phyloP scores from a whole-genome alignment of 306 rosid species.

The Fragaria nilgerrensis region DNA sequence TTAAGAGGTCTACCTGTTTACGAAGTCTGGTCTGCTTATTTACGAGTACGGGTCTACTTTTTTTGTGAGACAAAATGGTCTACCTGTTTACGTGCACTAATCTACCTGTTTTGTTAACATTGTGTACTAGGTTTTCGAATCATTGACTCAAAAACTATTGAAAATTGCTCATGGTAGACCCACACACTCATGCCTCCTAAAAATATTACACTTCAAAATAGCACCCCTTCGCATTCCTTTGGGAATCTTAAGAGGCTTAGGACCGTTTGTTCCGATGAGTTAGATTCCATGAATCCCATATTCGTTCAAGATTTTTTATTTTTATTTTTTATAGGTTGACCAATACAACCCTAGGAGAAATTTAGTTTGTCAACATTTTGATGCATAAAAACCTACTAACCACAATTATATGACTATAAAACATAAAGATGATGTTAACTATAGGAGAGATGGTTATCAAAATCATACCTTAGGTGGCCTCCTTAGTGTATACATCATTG shows the following conservation, averaged over 20 bases:
- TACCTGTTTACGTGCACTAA: too few species aligned
- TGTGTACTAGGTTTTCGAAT: too few species aligned
- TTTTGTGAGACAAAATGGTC: too few species aligned
- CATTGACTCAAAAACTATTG: neutral
- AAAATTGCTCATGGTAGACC: neutral
- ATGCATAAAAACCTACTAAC: neutral
- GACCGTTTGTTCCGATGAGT: neutral
- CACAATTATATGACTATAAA: neutral
- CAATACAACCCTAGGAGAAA: too few species aligned
- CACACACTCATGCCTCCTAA: neutral
- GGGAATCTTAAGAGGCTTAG: too few species aligned
- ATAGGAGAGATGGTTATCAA: slow-evolving; percentile 4
- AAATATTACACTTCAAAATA: neutral
- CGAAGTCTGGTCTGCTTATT: too few species aligned
- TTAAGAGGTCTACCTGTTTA: too few species aligned
- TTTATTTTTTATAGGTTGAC: too few species aligned
- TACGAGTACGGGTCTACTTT: too few species aligned
- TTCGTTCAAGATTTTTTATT: neutral
- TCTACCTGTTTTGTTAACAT: too few species aligned
- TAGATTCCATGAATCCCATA: neutral
- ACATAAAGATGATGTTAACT: neutral
- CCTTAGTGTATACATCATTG: slow-evolving; percentile 68
- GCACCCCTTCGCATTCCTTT: neutral
- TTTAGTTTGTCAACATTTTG: neutral
- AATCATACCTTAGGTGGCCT: slow-evolving; percentile 65